A percentile compares a stretch with the other conserved stretches of the same genome.
phyloP scores from a whole-genome alignment of 495 filamentous ascomycete species.

The Coniosporium apollinis region DNA sequence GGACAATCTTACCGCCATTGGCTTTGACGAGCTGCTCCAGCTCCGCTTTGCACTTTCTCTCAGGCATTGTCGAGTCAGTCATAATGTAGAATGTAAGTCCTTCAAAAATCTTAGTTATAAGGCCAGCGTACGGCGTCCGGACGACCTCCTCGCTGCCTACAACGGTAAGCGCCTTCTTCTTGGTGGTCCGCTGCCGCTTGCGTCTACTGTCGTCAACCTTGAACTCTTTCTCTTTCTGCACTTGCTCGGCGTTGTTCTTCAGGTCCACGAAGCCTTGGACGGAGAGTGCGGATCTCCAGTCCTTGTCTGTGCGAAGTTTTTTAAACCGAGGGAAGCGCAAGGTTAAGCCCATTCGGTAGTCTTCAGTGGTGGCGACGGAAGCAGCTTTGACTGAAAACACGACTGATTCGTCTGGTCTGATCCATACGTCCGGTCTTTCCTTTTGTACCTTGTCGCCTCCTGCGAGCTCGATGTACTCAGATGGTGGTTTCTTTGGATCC shows the following conservation, averaged over 20 bases:
- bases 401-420: constrained; percentile 71
- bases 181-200: constrained; percentile 42
- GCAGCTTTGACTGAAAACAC: constrained; percentile 88
- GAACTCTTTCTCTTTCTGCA: constrained; percentile 62
- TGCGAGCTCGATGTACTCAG: constrained; percentile 62
- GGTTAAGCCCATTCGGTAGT: constrained; percentile 62
- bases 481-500: constrained; percentile 66
- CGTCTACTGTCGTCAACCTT: constrained; percentile 42
- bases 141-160: constrained; percentile 44
- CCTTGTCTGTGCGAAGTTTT: constrained; percentile 58
- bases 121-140: constrained; percentile 35
- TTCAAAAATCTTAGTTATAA: constrained; percentile 46
- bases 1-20: constrained; percentile 70
- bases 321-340: constrained; percentile 90
- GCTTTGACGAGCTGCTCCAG: constrained; percentile 77
- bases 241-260: constrained; percentile 52
- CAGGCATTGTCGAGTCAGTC: constrained; percentile 38
- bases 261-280: constrained; percentile 61
- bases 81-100: constrained; percentile 63
- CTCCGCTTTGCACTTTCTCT: constrained; percentile 59
- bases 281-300: constrained; percentile 66
- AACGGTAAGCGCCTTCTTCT: constrained; percentile 56
- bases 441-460: constrained; percentile 53
- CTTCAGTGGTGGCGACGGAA: constrained; percentile 51
- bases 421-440: constrained; percentile 86